Evolutionary conservation across 306 rosid genomes (phyloP), one percentile per base, ranked within the genome.

Genomic region (Pterocarpus santalinus): DNA sequence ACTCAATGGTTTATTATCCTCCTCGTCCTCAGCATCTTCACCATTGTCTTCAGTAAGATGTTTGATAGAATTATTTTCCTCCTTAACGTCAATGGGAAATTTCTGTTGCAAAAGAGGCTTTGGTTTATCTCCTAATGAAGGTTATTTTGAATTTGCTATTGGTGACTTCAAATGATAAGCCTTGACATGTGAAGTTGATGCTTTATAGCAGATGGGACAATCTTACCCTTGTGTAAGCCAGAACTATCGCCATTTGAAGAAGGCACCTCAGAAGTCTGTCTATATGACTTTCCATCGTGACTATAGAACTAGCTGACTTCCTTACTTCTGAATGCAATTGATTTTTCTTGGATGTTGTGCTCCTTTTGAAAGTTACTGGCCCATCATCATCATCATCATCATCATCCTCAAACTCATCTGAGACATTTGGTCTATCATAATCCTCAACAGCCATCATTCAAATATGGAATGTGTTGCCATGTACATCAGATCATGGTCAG

Each of bases 401-500:
- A 13, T 51, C 57, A 51, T 68, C 86, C 28, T 22, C 28, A n/a
- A 51, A 63, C 9, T 63, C 67, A 56, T 36, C 38, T 0, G 82
- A 74, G 56, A 84, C 2, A 60, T 47, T 81, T 13, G 81, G 74
- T 84, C 78, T 84, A 77, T 22, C 75, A n/a, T 86, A 77, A 83
- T 84, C 71, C 79, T 87, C 90, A 35, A 84, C 82, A 81, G 90
- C 90, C 88, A 87, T 87, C 36, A 81, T 84, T 57, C 84, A 81
- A 73, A 58, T 41, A 49, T 52, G 12, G 61, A 73, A 52, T 52
- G 44, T 80, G 49, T 38, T 15, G 28, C 75, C 83, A 83, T 64
- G 77, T 60, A 67, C 73, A 83, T 86, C 80, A 86, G 28, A 22
- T 22, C 81, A 61, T 43, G 22, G 58, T 80, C 87, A 73, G 84